A percentile compares a stretch with the other conserved stretches of the same genome.
Evolutionary conservation across 2,329 filamentous ascomycete genomes (phyloP).

Genomic region (Ophiobolus disseminans): DNA sequence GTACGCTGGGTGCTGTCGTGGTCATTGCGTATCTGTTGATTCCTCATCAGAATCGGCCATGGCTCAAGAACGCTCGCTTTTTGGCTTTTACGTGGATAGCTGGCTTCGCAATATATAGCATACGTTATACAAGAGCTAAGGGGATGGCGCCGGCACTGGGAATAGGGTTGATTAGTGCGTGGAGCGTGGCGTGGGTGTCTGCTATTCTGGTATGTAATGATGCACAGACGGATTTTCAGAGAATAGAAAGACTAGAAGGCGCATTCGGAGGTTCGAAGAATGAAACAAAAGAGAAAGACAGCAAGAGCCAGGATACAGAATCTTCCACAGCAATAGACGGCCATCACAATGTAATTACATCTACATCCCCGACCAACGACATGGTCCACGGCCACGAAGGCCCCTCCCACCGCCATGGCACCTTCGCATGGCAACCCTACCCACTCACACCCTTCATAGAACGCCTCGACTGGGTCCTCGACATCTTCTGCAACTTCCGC

Average conservation of each 20-base stretch:
- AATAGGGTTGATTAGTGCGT: constrained; percentile 61
- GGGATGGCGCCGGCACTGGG: constrained; percentile 61
- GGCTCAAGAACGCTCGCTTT: constrained; percentile 53
- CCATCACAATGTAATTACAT: too few relatives aligned
- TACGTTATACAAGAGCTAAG: constrained; percentile 56
- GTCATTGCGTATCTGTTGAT: constrained; percentile 60
- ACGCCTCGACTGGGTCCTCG: constrained; percentile 65
- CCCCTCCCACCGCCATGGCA: constrained; percentile 39
- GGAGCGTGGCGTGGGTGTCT: constrained; percentile 61
- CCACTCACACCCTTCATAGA: constrained; percentile 56
- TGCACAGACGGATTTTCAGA: constrained; percentile 61
- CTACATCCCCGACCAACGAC: background rate
- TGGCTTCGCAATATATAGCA: constrained; percentile 53
- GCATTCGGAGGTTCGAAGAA: constrained; percentile 20
- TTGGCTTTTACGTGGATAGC: constrained; percentile 55
- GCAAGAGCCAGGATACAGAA: background rate
- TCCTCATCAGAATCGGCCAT: constrained; percentile 53
- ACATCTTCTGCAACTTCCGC: constrained; percentile 65
- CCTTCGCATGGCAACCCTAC: constrained; percentile 62
- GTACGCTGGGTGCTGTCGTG: constrained; percentile 46
- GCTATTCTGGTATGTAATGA: constrained; percentile 64
- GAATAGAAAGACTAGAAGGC: constrained; percentile 58
- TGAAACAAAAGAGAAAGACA: background rate
- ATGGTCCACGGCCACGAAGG: constrained; percentile 28
- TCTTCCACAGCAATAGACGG: too few relatives aligned